phyloP scores from a whole-genome alignment of 768 basidiomycete species.

The Xerocomus spinulosus region DNA sequence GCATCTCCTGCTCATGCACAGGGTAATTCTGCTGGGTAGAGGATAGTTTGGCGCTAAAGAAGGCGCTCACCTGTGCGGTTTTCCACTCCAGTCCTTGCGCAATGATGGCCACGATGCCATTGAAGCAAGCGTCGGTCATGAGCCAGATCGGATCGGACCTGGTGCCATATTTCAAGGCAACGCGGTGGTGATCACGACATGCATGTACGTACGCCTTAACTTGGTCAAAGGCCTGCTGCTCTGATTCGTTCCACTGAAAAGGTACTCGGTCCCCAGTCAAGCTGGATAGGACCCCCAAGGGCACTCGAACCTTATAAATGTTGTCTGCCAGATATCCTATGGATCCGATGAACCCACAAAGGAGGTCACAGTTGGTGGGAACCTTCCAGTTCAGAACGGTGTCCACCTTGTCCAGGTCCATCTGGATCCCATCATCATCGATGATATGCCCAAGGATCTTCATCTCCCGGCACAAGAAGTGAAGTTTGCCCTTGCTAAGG shows the following conservation, averaged over 20 bases:
- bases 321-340: not conserved
- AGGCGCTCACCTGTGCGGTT: not conserved
- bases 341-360: not conserved
- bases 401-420: constrained; percentile 45
- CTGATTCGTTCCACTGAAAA: not conserved
- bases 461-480: constrained; percentile 28
- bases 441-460: constrained; percentile 36
- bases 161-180: not conserved
- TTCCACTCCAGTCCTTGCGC: not conserved
- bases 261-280: not conserved
- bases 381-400: constrained; percentile 19
- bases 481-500: constrained; percentile 33
- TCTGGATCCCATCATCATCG: constrained; percentile 35
- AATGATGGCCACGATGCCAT: not conserved
- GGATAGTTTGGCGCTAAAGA: constrained; percentile 27
- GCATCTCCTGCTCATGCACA: constrained; percentile 37
- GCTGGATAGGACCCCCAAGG: not conserved
- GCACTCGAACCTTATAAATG: not conserved
- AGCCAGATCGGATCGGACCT: not conserved
- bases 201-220: not conserved
- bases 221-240: not conserved
- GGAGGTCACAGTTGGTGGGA: not conserved
- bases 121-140: not conserved
- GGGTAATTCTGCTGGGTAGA: constrained; percentile 38
- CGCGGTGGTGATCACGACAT: not conserved